Percentiles rank a stretch among this genome's conserved stretches.
phyloP scores from a whole-genome alignment of 2,329 filamentous ascomycete genomes.

The Didymella arachidicola region DNA sequence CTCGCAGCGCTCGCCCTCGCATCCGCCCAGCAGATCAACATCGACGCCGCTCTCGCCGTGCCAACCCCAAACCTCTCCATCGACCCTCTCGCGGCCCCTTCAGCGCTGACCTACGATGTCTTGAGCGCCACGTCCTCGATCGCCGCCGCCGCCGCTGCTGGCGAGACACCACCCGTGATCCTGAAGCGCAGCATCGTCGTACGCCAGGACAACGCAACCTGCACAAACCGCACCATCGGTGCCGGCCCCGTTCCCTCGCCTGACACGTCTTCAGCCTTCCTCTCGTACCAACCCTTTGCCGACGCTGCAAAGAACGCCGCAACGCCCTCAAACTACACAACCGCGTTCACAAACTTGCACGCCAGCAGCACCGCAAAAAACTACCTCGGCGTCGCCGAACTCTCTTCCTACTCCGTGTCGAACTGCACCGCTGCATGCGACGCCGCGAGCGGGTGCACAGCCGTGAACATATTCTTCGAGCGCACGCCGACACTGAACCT shows the following conservation, averaged over 20 bases:
- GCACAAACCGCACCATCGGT: conserved; percentile 18
- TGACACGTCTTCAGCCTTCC: conserved; percentile 29
- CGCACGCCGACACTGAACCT: conserved; percentile 26
- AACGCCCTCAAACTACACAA: conserved; percentile 36
- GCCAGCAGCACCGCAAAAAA: conserved; percentile 29
- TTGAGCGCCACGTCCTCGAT: conserved; percentile 9
- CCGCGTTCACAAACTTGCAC: conserved; percentile 36
- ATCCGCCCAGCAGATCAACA: conserved; percentile 21
- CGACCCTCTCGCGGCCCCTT: conserved; percentile 15
- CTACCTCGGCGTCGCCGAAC: conserved; percentile 32
- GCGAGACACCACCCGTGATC: conserved; percentile 10
- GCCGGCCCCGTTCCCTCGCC: conserved; percentile 19
- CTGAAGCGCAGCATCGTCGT: conserved; percentile 1
- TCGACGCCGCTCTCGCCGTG: conserved; percentile 8
- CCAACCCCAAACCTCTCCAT: conserved; percentile 16
- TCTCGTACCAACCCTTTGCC: conserved; percentile 20
- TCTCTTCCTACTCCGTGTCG: conserved; percentile 37
- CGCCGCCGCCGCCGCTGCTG: conserved; percentile 15
- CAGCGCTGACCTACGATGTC: conserved; percentile 7
- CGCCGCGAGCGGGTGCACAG: conserved; percentile 22
- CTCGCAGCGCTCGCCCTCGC: conserved; percentile 14
- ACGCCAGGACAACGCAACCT: conserved; percentile 18
- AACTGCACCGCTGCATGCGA: conserved; percentile 38
- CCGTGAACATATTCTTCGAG: conserved; percentile 39
- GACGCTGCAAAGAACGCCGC: conserved; percentile 29